phyloP scores from a whole-genome alignment of 306 rosid species.

The Myrica gale region DNA sequence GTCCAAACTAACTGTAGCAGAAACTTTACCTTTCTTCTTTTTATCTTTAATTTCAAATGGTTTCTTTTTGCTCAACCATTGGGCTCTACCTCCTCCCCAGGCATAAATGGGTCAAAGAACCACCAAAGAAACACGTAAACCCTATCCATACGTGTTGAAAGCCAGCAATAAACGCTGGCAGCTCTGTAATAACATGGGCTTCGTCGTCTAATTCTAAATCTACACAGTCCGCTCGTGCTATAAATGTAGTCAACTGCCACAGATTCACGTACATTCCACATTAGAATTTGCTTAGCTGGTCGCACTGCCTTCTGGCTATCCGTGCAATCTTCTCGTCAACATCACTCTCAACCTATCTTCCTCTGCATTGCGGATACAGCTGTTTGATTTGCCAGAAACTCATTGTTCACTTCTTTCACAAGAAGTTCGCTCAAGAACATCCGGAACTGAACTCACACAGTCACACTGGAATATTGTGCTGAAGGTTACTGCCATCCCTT shows the following conservation, averaged over 20 bases:
- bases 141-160: not conserved
- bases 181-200: not conserved
- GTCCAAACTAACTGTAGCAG: not conserved
- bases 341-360: not conserved
- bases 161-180: not conserved
- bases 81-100: slow-evolving; percentile 13
- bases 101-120: slow-evolving; percentile 5
- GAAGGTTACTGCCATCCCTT: not conserved
- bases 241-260: slow-evolving; percentile 17
- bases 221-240: not conserved
- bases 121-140: not conserved
- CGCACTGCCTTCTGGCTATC: not conserved
- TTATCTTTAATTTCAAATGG: not conserved
- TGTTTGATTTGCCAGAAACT: not conserved
- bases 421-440: not conserved
- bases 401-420: not conserved
- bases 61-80: not conserved
- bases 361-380: not conserved
- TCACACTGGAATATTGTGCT: not conserved
- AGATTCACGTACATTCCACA: slow-evolving; percentile 8
- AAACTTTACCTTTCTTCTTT: not conserved
- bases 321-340: no score
- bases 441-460: not conserved
- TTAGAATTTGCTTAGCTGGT: no score
- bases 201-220: not conserved